phyloP scores from a whole-genome alignment of 495 filamentous ascomycete species.

The Eremomyces bilateralis region DNA sequence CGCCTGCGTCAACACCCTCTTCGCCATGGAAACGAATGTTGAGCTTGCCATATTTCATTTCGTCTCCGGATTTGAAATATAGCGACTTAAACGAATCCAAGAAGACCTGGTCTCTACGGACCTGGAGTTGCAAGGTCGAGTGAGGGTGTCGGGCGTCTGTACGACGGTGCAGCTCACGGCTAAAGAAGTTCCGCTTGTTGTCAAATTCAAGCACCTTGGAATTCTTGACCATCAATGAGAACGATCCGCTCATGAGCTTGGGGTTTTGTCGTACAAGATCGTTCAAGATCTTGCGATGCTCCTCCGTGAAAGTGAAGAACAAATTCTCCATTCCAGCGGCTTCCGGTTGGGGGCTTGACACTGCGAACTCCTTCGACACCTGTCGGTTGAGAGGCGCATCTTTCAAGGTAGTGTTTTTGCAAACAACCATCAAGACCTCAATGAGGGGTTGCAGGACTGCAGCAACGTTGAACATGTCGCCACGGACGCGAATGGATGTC shows the following conservation, averaged over 20 bases:
- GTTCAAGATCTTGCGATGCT: conserved; percentile 94
- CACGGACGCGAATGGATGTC: conserved; percentile 65
- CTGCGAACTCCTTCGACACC: conserved; percentile 38
- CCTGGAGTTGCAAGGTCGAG: conserved; percentile 64
- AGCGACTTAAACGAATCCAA: conserved; percentile 91
- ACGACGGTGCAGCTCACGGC: conserved; percentile 67
- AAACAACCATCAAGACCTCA: conserved; percentile 95
- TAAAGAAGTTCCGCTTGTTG: conserved; percentile 99
- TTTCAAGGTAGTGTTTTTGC: conserved; percentile 82
- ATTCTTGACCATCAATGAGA: conserved; percentile 89
- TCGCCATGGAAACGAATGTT: conserved; percentile 95
- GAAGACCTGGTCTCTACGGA: conserved; percentile 92
- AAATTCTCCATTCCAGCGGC: conserved; percentile 65
- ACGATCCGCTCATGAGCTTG: conserved; percentile 94
- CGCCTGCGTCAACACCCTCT: conserved; percentile 93
- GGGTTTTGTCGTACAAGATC: conserved; percentile 93
- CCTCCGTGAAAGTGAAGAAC: conserved; percentile 97
- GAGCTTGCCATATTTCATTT: conserved; percentile 96
- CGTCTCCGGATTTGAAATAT: conserved; percentile 82
- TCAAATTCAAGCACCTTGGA: conserved; percentile 98
- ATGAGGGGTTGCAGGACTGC: conserved; percentile 87
- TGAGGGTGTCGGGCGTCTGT: conserved; percentile 41
- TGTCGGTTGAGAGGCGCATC: conserved; percentile 30
- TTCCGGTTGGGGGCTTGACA: conserved; percentile 60
- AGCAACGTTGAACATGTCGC: conserved; percentile 89